phyloP scores from a whole-genome alignment of 805 yeast species.

The Candida montana region DNA sequence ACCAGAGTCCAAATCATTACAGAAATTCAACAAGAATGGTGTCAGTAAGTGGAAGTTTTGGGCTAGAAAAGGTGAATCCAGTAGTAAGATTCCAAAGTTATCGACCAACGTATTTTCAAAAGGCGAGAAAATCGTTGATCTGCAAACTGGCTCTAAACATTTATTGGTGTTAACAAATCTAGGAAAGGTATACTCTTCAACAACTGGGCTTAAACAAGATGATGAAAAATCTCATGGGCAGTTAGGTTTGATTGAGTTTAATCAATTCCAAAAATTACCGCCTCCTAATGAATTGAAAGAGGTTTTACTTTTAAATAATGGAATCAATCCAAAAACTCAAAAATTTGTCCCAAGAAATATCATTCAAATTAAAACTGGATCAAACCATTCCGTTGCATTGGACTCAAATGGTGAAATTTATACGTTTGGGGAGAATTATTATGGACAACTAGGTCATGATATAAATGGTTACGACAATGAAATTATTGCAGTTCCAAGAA shows the following conservation, averaged over 20 bases:
- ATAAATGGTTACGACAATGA: constrained; percentile 58
- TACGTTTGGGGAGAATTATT: constrained; percentile 80
- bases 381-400: constrained; percentile 64
- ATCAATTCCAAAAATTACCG: constrained; percentile 61
- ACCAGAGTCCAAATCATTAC: constrained; percentile 21
- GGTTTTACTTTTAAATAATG: constrained; percentile 52
- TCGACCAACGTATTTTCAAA: constrained; percentile 17
- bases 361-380: constrained; percentile 64
- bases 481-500: constrained; percentile 63
- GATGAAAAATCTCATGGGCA: constrained; percentile 57
- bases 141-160: constrained; percentile 63
- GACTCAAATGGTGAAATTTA: constrained; percentile 66
- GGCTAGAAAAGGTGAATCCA: constrained; percentile 1
- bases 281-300: constrained; percentile 43
- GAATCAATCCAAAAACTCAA: constrained; percentile 17
- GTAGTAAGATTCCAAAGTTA: constrained; percentile 4
- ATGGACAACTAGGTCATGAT: constrained; percentile 79
- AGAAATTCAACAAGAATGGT: constrained; percentile 8
- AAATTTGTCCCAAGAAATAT: constrained; percentile 39
- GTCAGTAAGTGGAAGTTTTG: constrained; percentile 6
- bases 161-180: constrained; percentile 52
- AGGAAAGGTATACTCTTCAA: constrained; percentile 58
- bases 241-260: constrained; percentile 69
- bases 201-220: constrained; percentile 43
- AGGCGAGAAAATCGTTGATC: constrained; percentile 46